Evolutionary conservation across 2,329 filamentous ascomycete species (phyloP), one percentile per base, ranked within the genome.

Genomic region (Grosmannia clavigera): DNA sequence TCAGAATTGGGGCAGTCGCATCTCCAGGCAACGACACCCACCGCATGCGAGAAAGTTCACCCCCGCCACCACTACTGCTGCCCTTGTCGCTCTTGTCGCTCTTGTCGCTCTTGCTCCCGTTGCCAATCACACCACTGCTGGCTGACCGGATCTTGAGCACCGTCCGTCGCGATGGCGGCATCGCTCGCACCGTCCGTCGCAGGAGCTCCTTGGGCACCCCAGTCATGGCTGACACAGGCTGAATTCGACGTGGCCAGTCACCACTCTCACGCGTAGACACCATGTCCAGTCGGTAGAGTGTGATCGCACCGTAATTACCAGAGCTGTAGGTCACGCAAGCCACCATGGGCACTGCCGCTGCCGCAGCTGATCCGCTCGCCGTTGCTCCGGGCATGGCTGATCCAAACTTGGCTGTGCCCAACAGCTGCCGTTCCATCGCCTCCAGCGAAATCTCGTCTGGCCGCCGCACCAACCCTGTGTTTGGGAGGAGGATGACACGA

Each of bases 161-260:
- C 1, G 64, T 66, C 12, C 63, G 63, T 9, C 61, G 59, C 22
- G 62, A 61, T 7, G 60, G 62, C 11, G 61, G 62, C 61, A 65
- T 60, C 7, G 62, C 55, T 4, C 60, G 59, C 1, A 60, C 62
- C 5, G 64, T 64, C 53, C 60, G 60, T 14, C 64, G 61, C 56
- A 66, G 59, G 53, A 66, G 58, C 56, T 65, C 62, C 52, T 65
- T 65, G 56, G 64, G 64, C 46, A 66, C 64, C 48, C 60, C 59
- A 11, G 61, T 60, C 64, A 66, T 66, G 50, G 61, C 60, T 7
- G 62, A 59, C 38, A 66, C 63, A 6, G 63, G 63, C 25, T 51
- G 51, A 16, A 66, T 58, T 51, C 64, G 64, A 7, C 63, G 63
- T 29, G 64, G 64, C 61, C 61, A 66, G 27, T 58, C 62, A 27